Base-by-base conservation (phyloP, 116 monocot species). In the Cymodocea nodosa region DNA sequence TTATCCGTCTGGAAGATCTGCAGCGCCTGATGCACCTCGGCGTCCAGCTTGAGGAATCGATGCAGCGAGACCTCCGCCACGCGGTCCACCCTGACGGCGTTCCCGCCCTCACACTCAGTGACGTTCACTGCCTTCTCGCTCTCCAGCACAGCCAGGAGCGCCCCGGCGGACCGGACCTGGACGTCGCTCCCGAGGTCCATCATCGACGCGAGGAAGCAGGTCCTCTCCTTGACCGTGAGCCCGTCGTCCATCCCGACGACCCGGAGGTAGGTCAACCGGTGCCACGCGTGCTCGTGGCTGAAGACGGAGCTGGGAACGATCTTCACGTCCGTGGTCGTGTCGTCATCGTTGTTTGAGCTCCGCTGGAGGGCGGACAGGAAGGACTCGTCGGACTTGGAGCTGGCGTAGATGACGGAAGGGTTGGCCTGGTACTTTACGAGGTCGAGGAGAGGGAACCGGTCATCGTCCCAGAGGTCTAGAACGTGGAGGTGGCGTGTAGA, bases 201-300 rank as follows among this genome's bases (percentile, higher is more conserved):
- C 98, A 98, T 98, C 30, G 98, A 92, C 79, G 80, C 92, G 75
- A 98, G 98, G 80, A 88, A 88, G 66, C 53, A 86, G 52, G 89
- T 82, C 72, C 97, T 83, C 76, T 98, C 97, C 73, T 86, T 91
- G 58, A 78, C 69, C 67, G 69, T 82, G 20, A 98, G 74, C 17
- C 92, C 91, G 71, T 91, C 92, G 71, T 86, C 86, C 92, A 98
- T 98, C 22, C 85, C 92, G 35, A 74, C 74, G 62, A 98, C 85
- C 71, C 82, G 81, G 57, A 98, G 69, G 76, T 98, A 92, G 66
- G 82, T 73, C 71, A 98, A 74, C 66, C 97, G 92, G 80, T 98
- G 91, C 89, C 98, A 98, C 66, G 98, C 92, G 70, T 92, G 98
- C 74, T 98, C 98, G 76, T 98, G 92, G 75, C 92, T 98, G 79